These are phyloP conservation scores for Bipolaris zeicola DNA, from an alignment of 2,329 filamentous ascomycete genomes.

Conservation along the genomic window DNA sequence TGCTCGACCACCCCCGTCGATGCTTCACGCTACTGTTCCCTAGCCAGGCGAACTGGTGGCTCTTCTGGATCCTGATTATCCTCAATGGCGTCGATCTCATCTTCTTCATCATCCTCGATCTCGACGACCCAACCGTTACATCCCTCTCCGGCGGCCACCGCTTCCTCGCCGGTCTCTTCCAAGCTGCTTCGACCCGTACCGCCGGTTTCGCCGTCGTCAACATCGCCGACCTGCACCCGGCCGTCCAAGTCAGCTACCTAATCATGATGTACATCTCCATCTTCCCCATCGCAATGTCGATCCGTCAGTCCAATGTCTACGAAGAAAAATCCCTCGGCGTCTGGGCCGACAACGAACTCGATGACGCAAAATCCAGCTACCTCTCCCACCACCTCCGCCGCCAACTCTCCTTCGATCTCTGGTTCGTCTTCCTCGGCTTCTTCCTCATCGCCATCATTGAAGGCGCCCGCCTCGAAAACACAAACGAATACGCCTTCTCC, in stretches of 20 bases:
- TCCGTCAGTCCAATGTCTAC: constrained; percentile 94
- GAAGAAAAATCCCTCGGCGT: constrained; percentile 87
- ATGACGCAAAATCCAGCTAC: constrained; percentile 73
- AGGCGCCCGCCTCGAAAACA: constrained; percentile 69
- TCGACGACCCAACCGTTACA: constrained; percentile 73
- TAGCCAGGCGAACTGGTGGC: constrained; percentile 89
- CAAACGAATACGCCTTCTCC: constrained; percentile 59
- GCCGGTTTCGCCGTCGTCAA: constrained; percentile 87
- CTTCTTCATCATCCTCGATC: constrained; percentile 90
- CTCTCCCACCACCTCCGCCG: constrained; percentile 89
- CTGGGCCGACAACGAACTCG: constrained; percentile 60
- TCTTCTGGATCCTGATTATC: constrained; percentile 82
- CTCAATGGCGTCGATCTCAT: constrained; percentile 86
- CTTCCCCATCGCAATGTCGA: constrained; percentile 93
- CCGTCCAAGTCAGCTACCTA: constrained; percentile 90
- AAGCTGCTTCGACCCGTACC: constrained; percentile 86
- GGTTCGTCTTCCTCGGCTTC: constrained; percentile 93
- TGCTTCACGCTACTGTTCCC: constrained; percentile 97
- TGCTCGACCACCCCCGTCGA: constrained; percentile 91
- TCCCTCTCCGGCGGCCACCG: constrained; percentile 73
- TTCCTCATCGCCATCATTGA: constrained; percentile 93
- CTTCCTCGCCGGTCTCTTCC: constrained; percentile 86
- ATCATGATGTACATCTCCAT: constrained; percentile 99
- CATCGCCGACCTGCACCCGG: constrained; percentile 79
- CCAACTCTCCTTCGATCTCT: constrained; percentile 95